phyloP scores from a whole-genome alignment of 1,139 yeast genomes.

The Candida albicans region DNA sequence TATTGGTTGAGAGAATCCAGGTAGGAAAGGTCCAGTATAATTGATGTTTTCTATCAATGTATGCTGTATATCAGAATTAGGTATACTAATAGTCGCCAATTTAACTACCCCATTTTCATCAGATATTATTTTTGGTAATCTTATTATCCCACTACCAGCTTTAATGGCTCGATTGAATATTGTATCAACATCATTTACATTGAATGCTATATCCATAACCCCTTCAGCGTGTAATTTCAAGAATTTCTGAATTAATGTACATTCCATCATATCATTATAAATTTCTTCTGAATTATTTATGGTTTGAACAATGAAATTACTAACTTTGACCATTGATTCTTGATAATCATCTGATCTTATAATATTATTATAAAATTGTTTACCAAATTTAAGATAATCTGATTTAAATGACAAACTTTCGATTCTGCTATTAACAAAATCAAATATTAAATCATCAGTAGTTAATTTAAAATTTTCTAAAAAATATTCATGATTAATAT shows the following conservation, averaged over 20 bases:
- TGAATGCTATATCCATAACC: slow-evolving; percentile 68
- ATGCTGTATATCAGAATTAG: slow-evolving; percentile 65
- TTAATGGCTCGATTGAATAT: slow-evolving; percentile 47
- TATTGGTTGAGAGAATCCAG: slow-evolving; percentile 42
- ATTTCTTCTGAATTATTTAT: slow-evolving; percentile 22
- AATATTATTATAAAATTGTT: slow-evolving; percentile 17
- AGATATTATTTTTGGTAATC: slow-evolving; percentile 35
- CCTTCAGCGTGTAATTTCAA: slow-evolving; percentile 71
- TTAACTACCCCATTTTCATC: slow-evolving; percentile 55
- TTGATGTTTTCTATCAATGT: slow-evolving; percentile 57
- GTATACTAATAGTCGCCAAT: slow-evolving; percentile 56
- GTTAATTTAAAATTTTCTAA: slow-evolving; percentile 17
- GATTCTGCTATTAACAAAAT: slow-evolving; percentile 19
- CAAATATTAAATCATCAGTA: slow-evolving; percentile 20
- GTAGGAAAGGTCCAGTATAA: slow-evolving; percentile 54
- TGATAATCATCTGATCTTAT: slow-evolving; percentile 17
- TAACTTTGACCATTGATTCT: slow-evolving; percentile 14
- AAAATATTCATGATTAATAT: slow-evolving; percentile 9
- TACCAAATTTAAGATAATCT: slow-evolving; percentile 7
- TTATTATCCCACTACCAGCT: slow-evolving; percentile 55
- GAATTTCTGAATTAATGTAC: slow-evolving; percentile 37
- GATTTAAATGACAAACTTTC: slow-evolving; percentile 14
- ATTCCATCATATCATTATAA: slow-evolving; percentile 25
- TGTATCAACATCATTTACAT: slow-evolving; percentile 49
- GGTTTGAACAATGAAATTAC: slow-evolving; percentile 15